phyloP scores from a whole-genome alignment of 140 eudicot genomes.

The Cichorium intybus region DNA sequence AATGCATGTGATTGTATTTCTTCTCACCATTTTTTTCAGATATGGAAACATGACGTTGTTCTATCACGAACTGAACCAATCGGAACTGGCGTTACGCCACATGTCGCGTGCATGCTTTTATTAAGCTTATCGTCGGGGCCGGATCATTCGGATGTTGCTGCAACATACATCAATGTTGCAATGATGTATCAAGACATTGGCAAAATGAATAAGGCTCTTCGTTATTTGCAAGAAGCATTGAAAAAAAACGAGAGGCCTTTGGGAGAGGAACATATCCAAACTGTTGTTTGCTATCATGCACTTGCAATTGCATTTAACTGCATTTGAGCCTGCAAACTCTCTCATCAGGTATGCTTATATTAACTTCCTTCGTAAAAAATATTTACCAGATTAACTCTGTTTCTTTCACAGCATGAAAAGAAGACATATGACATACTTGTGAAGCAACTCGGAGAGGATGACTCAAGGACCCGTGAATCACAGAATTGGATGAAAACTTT shows the following conservation, averaged over 20 bases:
- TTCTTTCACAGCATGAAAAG: too few relatives aligned
- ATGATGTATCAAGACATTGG: conserved; percentile 90
- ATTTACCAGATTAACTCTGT: neutral
- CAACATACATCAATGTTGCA: too few relatives aligned
- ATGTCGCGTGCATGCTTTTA: conserved; percentile 88
- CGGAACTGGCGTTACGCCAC: conserved; percentile 89
- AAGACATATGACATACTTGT: too few relatives aligned
- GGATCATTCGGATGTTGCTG: conserved; percentile 99
- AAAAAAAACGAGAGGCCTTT: conserved; percentile 86
- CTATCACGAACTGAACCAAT: too few relatives aligned
- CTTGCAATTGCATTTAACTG: conserved; percentile 94
- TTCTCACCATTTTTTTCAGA: too few relatives aligned
- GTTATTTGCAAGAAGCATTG: conserved; percentile 96
- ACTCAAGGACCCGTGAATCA: conserved; percentile 94
- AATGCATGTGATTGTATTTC: too few relatives aligned
- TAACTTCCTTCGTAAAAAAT: too few relatives aligned
- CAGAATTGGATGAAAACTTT: conserved; percentile 96
- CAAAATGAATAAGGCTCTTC: conserved; percentile 90
- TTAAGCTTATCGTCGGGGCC: conserved; percentile 90
- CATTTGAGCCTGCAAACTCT: conserved; percentile 88
- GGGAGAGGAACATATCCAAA: too few relatives aligned
- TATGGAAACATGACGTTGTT: too few relatives aligned
- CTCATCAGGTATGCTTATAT: conserved; percentile 92
- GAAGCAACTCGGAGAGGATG: too few relatives aligned
- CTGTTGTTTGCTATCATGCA: conserved; percentile 94